Evolutionary conservation across 2,329 filamentous ascomycete genomes (phyloP), one percentile per base, ranked within the genome.

Genomic region (Chaetomiaceae sp.): DNA sequence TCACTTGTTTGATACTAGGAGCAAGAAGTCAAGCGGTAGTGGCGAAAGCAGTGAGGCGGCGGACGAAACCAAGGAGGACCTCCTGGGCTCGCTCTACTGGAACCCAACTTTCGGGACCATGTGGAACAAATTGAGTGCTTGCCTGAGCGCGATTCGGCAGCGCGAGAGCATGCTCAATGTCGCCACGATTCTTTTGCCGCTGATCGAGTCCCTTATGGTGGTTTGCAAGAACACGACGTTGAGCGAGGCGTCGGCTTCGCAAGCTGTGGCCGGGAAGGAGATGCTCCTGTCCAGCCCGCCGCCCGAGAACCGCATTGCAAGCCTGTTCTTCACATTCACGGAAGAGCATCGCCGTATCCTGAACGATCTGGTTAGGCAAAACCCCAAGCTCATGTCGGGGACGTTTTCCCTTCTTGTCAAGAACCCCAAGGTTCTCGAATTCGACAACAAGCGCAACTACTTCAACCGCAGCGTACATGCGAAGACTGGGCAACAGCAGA

Each of bases 371-470:
- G 94, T 99, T 51, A 87, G 95, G 59, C 90, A 95, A 66, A 97
- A 95, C 61, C 94, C 95, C 27, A 95, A 96, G 70, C 82, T 99
- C 59, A 99, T 99, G 95, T 96, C 92, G 54, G 94, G 94, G 48
- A 96, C 92, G 2, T 96, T 99, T 72, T 91, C 92, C 10, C 79
- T 99, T 14, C 75, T 99, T 43, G 94, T 97, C 58, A 96, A 96
- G 77, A 99, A 99, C 66, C 95, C 94, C 23, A 99, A 97, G 78
- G 95, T 99, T 3, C 77, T 99, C 11, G 94, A 99, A 67, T 99
- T 99, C 65, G 94, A 99, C 74, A 99, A 99, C 75, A 99, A 99
- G 77, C 90, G 94, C 64, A 97, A 95, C 73, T 99, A 95, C 78
- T 99, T 99, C 77, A 96, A 85, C 67, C 87, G 94, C 56, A 91